Evolutionary conservation across 768 basidiomycete species (phyloP).

Genomic region (Cyclocybe cylindracea): DNA sequence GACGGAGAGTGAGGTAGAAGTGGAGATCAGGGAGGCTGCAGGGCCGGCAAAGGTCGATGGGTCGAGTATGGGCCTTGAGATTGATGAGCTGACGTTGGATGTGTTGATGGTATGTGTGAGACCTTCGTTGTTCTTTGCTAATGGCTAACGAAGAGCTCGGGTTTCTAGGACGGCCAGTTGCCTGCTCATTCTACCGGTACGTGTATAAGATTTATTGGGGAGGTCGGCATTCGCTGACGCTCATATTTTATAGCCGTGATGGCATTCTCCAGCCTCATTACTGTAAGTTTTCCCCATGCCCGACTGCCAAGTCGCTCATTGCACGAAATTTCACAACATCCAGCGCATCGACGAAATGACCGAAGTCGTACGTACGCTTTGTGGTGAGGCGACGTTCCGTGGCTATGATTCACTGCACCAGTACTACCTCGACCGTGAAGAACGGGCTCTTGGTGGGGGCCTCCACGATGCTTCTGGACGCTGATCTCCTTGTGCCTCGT

Average conservation of each 20-base stretch:
- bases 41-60: slow-evolving; percentile 38
- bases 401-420: slow-evolving; percentile 38
- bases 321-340: neutral
- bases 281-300: slow-evolving; percentile 23
- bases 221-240: neutral
- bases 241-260: slow-evolving; percentile 31
- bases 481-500: neutral
- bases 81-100: slow-evolving; percentile 39
- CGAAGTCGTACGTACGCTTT: slow-evolving; percentile 38
- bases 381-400: slow-evolving; percentile 41
- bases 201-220: neutral
- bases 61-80: slow-evolving; percentile 41
- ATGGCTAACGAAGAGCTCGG: neutral
- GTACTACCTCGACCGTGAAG: slow-evolving; percentile 39
- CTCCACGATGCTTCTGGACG: neutral
- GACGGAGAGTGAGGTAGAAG: slow-evolving; percentile 1
- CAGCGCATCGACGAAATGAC: slow-evolving; percentile 44
- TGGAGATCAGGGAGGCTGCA: slow-evolving; percentile 15
- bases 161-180: slow-evolving; percentile 38
- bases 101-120: slow-evolving; percentile 32
- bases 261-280: slow-evolving; percentile 39
- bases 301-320: neutral
- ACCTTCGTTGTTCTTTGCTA: neutral
- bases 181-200: slow-evolving; percentile 44
- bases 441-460: slow-evolving; percentile 33